Percentiles rank a stretch among this genome's conserved stretches.
Evolutionary conservation across 495 filamentous ascomycete genomes (phyloP).

Genomic region (Aspergillus sparsus): DNA sequence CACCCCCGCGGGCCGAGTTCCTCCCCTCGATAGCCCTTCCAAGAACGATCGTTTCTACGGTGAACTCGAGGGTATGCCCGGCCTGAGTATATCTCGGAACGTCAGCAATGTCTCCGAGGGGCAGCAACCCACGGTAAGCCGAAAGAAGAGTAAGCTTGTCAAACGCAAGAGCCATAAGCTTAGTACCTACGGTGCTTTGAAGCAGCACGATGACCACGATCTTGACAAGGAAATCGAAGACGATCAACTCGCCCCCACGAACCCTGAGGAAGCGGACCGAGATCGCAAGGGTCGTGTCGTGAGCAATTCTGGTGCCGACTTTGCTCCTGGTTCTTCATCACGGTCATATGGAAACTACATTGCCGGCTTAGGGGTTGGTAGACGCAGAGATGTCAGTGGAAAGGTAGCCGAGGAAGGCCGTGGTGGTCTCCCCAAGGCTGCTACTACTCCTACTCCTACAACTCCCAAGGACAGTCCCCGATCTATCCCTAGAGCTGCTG

Average conservation of each 20-base stretch:
- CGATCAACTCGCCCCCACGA: conserved; percentile 22
- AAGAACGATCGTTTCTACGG: conserved; percentile 43
- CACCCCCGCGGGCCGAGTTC: conserved; percentile 22
- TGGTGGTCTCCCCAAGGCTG: conserved; percentile 36
- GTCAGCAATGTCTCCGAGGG: conserved; percentile 20
- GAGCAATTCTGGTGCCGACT: conserved; percentile 54
- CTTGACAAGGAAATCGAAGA: conserved; percentile 29
- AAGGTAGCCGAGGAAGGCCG: conserved; percentile 84
- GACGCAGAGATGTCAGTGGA: conserved; percentile 73
- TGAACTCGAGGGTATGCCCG: conserved; percentile 33
- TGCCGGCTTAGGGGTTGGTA: conserved; percentile 47
- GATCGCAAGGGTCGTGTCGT: conserved; percentile 52
- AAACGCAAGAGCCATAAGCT: conserved; percentile 39
- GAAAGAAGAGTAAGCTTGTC: conserved; percentile 36
- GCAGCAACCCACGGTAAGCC: background rate
- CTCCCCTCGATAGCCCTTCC: conserved; percentile 26
- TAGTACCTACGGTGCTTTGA: conserved; percentile 39
- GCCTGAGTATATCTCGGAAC: conserved; percentile 30
- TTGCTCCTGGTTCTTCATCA: conserved; percentile 45
- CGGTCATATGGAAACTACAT: conserved; percentile 62
- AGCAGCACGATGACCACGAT: conserved; percentile 35
- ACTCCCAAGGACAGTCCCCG: conserved; percentile 16
- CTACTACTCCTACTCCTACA: too few relatives aligned
- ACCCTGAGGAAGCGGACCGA: conserved; percentile 33
- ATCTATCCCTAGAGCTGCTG: conserved; percentile 38